These are phyloP conservation scores for Cicer yamashitae DNA, from an alignment of 306 rosid species.

Conservation along the genomic window DNA sequence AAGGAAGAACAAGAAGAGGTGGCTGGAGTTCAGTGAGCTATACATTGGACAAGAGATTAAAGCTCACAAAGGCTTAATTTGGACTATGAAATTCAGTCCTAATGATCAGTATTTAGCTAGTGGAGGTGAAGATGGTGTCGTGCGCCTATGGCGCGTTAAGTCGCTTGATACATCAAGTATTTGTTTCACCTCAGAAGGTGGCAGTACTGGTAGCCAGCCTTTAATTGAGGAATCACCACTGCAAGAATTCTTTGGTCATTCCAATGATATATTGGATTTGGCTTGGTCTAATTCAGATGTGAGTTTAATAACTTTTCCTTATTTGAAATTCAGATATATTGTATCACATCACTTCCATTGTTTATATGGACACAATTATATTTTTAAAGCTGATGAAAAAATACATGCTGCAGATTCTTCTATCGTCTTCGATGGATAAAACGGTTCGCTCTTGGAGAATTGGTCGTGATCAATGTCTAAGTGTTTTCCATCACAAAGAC, in stretches of 20 bases:
- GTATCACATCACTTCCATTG: no score
- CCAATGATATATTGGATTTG: conserved; percentile 78
- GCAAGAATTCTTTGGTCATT: conserved; percentile 79
- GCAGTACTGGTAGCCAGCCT: no score
- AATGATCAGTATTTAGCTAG: conserved; percentile 79
- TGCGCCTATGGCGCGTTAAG: conserved; percentile 69
- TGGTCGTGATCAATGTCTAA: conserved; percentile 58
- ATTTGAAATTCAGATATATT: no score
- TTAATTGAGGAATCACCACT: conserved; percentile 69
- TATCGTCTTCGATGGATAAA: conserved; percentile 84
- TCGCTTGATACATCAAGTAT: conserved; percentile 48
- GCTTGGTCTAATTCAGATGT: conserved; percentile 93
- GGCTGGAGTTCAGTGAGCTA: conserved; percentile 68
- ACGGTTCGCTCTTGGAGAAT: conserved; percentile 83
- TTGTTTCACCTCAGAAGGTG: neutral
- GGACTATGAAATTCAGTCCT: conserved; percentile 91
- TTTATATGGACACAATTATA: neutral
- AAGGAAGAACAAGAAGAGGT: conserved; percentile 62
- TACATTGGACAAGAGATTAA: conserved; percentile 68
- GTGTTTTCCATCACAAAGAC: conserved; percentile 71
- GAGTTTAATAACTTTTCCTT: conserved; percentile 45
- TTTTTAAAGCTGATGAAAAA: conserved; percentile 26
- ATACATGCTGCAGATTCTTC: conserved; percentile 66
- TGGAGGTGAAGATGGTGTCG: conserved; percentile 93
- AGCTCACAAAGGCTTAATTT: conserved; percentile 79